These are phyloP conservation scores for Phyllosticta citribraziliensis DNA, from an alignment of 2,329 filamentous ascomycete genomes.

Conservation along the genomic window DNA sequence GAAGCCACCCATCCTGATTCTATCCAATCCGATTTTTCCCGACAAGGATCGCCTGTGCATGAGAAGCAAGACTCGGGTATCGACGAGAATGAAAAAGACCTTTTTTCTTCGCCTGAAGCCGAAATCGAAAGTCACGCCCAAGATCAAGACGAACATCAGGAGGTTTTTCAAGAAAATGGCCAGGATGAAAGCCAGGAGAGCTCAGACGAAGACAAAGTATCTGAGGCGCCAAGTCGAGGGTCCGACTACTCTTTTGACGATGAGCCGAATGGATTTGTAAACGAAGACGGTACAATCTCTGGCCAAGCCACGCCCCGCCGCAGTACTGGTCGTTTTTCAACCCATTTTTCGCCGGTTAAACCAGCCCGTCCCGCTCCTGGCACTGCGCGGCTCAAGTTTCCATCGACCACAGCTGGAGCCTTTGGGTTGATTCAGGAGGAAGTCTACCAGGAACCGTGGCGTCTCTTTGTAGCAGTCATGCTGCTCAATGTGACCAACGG, in stretches of 20 bases:
- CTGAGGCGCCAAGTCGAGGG: background rate
- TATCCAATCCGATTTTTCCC: background rate
- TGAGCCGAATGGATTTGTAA: conserved; percentile 3
- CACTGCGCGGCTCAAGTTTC: conserved; percentile 9
- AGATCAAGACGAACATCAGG: background rate
- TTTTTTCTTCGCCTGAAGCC: background rate
- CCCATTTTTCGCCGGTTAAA: background rate
- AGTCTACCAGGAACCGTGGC: conserved; percentile 65
- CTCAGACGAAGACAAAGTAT: background rate
- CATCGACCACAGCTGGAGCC: background rate
- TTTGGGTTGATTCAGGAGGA: conserved; percentile 84
- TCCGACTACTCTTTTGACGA: background rate
- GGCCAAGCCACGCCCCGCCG: background rate
- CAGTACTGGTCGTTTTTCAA: background rate
- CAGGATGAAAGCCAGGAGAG: background rate
- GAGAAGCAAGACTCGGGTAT: background rate
- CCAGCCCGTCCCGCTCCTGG: background rate
- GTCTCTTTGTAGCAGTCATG: conserved; percentile 69
- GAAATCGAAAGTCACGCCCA: background rate
- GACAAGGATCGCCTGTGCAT: background rate
- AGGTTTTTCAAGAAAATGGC: background rate
- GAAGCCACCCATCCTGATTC: background rate
- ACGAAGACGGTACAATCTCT: conserved; percentile 1
- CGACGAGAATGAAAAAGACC: background rate
- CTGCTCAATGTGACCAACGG: conserved; percentile 78